These are phyloP conservation scores for Kwoniella mangroviensis DNA, from an alignment of 768 basidiomycete genomes.

Conservation along the genomic window DNA sequence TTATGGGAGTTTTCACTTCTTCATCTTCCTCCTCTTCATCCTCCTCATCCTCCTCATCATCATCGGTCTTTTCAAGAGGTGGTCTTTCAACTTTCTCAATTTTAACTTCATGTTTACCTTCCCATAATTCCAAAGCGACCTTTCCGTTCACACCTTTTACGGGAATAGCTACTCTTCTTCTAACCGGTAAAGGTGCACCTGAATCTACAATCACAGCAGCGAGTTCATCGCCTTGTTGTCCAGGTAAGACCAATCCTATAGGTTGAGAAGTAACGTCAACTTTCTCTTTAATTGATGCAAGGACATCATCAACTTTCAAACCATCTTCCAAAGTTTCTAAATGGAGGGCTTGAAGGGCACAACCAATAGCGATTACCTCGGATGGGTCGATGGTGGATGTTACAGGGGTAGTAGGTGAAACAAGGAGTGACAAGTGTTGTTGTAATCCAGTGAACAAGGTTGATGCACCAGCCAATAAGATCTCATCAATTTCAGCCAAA, in stretches of 20 bases:
- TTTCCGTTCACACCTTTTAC: constrained; percentile 46
- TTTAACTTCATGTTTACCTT: constrained; percentile 59
- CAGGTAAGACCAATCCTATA: constrained; percentile 59
- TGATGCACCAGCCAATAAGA: constrained; percentile 60
- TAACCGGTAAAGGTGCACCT: constrained; percentile 58
- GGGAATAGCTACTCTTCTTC: constrained; percentile 58
- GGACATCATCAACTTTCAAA: constrained; percentile 51
- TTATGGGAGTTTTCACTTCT: constrained; percentile 53
- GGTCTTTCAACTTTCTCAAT: constrained; percentile 54
- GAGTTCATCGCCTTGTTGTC: constrained; percentile 42
- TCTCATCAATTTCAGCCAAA: constrained; percentile 59
- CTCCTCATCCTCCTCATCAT: constrained; percentile 36
- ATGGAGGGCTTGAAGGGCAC: constrained; percentile 58
- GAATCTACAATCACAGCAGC: constrained; percentile 42
- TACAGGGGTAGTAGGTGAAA: constrained; percentile 58
- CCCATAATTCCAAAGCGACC: constrained; percentile 59
- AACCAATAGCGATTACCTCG: constrained; percentile 61
- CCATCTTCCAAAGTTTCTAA: constrained; percentile 51
- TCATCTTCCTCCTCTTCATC: constrained; percentile 51
- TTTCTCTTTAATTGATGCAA: constrained; percentile 41
- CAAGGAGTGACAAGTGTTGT: constrained; percentile 55
- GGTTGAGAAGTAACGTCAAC: constrained; percentile 53
- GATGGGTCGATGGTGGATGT: constrained; percentile 59
- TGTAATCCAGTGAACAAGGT: constrained; percentile 60
- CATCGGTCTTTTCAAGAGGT: constrained; percentile 41